A percentile compares a stretch with the other conserved stretches of the same genome.
phyloP scores from a whole-genome alignment of 148 eudicot genomes.

The Rhododendron simsii region DNA sequence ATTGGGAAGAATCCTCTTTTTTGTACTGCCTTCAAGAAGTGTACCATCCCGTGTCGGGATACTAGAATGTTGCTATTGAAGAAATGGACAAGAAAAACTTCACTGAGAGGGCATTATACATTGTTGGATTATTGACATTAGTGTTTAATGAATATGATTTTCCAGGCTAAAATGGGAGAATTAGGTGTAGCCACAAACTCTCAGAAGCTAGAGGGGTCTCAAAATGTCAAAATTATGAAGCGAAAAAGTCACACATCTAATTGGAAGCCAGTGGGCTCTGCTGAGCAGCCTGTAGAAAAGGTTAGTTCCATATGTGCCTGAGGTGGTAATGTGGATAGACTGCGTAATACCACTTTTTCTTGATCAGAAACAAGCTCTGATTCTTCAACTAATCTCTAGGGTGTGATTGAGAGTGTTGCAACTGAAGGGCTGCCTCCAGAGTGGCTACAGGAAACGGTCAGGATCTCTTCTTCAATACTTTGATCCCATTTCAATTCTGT shows the following conservation, averaged over 20 bases:
- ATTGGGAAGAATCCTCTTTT: not conserved
- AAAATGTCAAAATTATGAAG: not conserved
- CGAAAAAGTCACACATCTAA: not conserved
- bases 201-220: not conserved
- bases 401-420: constrained; percentile 29
- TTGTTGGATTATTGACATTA: not conserved
- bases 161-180: not conserved
- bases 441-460: constrained; percentile 71
- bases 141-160: not conserved
- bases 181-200: not conserved
- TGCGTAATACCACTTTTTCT: not conserved
- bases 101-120: not conserved
- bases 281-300: not conserved
- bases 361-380: not conserved
- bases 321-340: not conserved
- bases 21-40: not conserved
- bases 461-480: not conserved
- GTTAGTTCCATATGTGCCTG: not conserved
- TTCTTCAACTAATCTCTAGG: constrained; percentile 21
- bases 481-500: not conserved
- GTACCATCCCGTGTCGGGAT: not conserved
- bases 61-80: not conserved
- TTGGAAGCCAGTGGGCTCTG: not conserved
- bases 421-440: constrained; percentile 62
- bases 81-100: not conserved